Evolutionary conservation across 108 stramenopile species (phyloP).

Genomic region (Fragilariopsis cylindrus): DNA sequence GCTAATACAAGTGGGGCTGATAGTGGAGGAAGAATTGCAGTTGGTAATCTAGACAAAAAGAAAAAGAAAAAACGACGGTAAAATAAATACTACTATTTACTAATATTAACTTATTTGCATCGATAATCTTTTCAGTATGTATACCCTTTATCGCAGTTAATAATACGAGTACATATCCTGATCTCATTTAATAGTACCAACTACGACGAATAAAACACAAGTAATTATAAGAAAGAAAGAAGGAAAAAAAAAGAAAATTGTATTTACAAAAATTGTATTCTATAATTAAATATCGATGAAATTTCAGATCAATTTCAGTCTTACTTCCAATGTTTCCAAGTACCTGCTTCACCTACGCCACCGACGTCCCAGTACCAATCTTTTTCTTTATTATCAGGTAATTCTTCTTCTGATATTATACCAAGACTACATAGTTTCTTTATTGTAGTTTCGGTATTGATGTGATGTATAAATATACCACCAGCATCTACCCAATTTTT

Average conservation of each 20-base stretch:
- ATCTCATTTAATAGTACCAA: no score
- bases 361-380: constrained; percentile 19
- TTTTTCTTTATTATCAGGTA: neutral
- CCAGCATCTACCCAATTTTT: constrained; percentile 66
- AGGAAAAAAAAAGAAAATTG: neutral
- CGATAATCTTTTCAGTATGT: no score
- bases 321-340: constrained; percentile 1
- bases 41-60: constrained; percentile 29
- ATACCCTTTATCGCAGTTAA: neutral
- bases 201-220: no score
- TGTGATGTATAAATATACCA: constrained; percentile 79
- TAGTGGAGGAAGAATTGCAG: neutral
- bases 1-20: constrained; percentile 39
- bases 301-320: neutral
- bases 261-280: neutral
- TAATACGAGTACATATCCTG: no score
- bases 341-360: neutral
- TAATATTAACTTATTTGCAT: no score
- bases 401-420: constrained; percentile 17
- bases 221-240: constrained; percentile 21
- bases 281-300: neutral
- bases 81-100: no score
- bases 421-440: constrained; percentile 27
- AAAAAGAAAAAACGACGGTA: constrained; percentile 17
- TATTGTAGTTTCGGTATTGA: constrained; percentile 34